Percentiles rank a stretch among this genome's conserved stretches.
Evolutionary conservation across 352 stramenopile genomes (phyloP).

Genomic region (Phytopythium boreale): DNA sequence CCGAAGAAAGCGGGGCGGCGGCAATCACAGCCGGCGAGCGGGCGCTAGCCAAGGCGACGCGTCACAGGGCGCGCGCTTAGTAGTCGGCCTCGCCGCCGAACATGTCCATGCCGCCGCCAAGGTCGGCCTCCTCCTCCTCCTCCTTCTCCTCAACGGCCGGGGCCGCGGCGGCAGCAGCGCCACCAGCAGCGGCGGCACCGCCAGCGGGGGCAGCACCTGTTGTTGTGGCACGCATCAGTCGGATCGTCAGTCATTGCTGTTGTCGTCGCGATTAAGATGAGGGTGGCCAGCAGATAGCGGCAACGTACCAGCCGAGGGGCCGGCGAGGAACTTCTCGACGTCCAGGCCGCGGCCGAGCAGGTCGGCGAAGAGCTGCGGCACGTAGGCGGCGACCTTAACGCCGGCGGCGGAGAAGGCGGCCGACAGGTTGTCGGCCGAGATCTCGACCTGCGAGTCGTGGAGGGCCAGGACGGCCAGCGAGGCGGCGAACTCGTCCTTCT

Average conservation of each 20-base stretch:
- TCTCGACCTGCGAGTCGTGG: conserved; percentile 66
- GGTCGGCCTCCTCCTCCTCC: conserved; percentile 86
- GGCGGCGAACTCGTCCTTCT: conserved; percentile 85
- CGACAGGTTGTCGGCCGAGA: conserved; percentile 79
- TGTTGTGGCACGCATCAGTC: neutral
- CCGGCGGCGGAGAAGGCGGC: conserved; percentile 71
- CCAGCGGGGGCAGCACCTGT: conserved; percentile 58
- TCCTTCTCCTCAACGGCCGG: conserved; percentile 66
- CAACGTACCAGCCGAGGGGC: conserved; percentile 79
- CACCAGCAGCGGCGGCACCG: conserved; percentile 43
- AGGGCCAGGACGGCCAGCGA: conserved; percentile 83
- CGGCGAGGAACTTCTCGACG: conserved; percentile 87
- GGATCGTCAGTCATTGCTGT: neutral
- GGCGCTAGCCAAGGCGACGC: conserved; percentile 2
- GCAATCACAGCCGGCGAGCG: conserved; percentile 4
- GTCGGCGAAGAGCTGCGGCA: conserved; percentile 82
- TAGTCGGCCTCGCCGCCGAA: conserved; percentile 86
- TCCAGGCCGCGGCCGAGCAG: conserved; percentile 76
- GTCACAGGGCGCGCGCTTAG: conserved; percentile 37
- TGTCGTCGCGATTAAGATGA: neutral
- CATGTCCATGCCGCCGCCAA: conserved; percentile 85
- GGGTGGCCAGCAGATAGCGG: neutral
- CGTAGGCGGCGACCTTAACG: conserved; percentile 76
- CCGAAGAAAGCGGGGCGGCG: neutral
- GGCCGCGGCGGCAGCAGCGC: conserved; percentile 36